Conservation (phyloP, 1,139 yeast genomes). For the Taphrina betulina region DNA sequence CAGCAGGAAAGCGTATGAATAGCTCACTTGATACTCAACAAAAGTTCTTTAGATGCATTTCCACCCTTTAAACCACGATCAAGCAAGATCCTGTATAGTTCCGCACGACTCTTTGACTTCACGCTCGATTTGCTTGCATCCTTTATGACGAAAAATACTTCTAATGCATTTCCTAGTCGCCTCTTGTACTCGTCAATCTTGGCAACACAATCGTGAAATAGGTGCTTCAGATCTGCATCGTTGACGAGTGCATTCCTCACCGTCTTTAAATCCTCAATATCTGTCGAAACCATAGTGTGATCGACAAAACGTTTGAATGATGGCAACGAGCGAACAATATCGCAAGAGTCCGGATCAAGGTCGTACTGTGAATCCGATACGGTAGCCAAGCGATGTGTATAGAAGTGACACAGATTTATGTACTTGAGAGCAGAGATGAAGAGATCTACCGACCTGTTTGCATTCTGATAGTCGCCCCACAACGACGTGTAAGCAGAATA, state of each 20-base stretch:
- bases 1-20: neutral
- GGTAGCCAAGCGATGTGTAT: constrained; percentile 8
- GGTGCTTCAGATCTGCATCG: neutral
- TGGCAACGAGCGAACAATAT: constrained; percentile 15
- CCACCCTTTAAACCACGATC: constrained; percentile 13
- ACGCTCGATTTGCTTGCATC: neutral
- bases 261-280: neutral
- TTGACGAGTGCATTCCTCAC: constrained; percentile 2
- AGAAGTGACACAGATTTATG: constrained; percentile 7
- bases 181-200: constrained; percentile 6
- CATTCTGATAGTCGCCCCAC: constrained; percentile 11
- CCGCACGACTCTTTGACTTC: constrained; percentile 1
- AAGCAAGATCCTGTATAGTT: constrained; percentile 7
- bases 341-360: too few relatives aligned
- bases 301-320: constrained; percentile 12
- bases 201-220: neutral
- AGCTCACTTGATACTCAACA: constrained; percentile 18
- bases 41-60: constrained; percentile 1
- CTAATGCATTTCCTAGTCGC: neutral
- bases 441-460: constrained; percentile 19
- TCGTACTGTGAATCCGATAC: neutral
- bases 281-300: neutral
- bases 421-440: constrained; percentile 9
- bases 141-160: neutral
- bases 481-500: constrained; percentile 6